A percentile compares a stretch with the other conserved stretches of the same genome.
Conservation (phyloP, 2,329 filamentous ascomycete species). For the Anisogramma anomala region DNA sequence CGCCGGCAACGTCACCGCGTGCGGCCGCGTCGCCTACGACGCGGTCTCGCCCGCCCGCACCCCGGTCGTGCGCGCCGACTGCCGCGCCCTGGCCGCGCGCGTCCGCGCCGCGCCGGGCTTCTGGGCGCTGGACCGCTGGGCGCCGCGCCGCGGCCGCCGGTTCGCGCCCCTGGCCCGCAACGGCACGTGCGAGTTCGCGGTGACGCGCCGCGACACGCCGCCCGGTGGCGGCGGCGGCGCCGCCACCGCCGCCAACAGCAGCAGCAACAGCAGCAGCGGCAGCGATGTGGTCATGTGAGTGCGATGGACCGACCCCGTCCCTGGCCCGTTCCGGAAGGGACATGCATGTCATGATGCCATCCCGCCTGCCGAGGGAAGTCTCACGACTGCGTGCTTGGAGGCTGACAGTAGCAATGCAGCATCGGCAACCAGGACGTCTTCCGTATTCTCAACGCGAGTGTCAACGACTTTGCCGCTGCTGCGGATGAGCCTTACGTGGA, state of each 20-base stretch:
- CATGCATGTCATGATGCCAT: no score
- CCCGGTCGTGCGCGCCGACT: conserved; percentile 2
- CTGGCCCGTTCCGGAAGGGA: neutral
- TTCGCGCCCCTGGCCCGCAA: conserved; percentile 1
- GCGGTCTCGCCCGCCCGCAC: conserved; percentile 2
- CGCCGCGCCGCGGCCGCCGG: neutral
- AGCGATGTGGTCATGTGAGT: conserved; percentile 3
- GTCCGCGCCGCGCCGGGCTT: neutral
- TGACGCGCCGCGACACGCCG: neutral
- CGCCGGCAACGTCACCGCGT: neutral
- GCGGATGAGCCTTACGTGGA: conserved; percentile 5
- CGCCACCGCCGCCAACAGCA: neutral
- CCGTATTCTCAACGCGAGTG: conserved; percentile 3
- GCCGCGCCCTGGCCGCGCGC: neutral
- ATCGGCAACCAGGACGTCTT: conserved; percentile 8
- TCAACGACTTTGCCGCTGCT: neutral
- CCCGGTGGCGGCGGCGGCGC: neutral
- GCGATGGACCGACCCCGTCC: neutral
- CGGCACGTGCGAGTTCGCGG: conserved; percentile 8
- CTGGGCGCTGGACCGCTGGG: conserved; percentile 2
- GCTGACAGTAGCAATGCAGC: neutral
- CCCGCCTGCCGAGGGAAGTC: no score
- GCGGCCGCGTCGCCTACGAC: conserved; percentile 2
- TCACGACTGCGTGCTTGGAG: no score
- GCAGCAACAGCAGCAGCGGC: neutral